Evolutionary conservation across 2,329 filamentous ascomycete species (phyloP).

Genomic region (Neophaeococcomyces mojaviensis): DNA sequence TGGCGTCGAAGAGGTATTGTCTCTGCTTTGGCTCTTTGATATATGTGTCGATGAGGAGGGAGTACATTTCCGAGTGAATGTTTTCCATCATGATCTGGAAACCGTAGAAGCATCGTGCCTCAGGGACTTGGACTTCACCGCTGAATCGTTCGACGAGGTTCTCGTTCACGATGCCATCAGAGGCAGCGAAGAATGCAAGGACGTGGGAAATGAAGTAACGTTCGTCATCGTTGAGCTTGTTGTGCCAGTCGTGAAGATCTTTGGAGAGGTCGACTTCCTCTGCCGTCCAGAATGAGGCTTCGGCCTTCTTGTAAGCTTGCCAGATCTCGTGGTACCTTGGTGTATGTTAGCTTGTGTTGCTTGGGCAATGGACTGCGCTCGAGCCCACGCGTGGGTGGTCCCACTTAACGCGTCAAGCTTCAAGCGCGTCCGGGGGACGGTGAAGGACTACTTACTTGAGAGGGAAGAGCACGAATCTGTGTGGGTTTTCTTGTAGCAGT

Average conservation of each 20-base stretch:
- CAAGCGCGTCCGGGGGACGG: constrained; percentile 35
- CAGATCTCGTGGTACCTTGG: constrained; percentile 18
- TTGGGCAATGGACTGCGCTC: not conserved
- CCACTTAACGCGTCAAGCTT: constrained; percentile 64
- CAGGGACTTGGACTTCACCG: constrained; percentile 89
- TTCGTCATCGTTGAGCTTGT: constrained; percentile 92
- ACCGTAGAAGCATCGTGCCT: constrained; percentile 98
- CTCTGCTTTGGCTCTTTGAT: constrained; percentile 96
- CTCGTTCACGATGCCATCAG: constrained; percentile 98
- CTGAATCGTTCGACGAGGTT: constrained; percentile 98
- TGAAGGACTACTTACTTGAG: constrained; percentile 88
- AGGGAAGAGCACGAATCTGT: constrained; percentile 95
- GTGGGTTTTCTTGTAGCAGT: constrained; percentile 86
- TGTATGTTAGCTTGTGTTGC: constrained; percentile 1
- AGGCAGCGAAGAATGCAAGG: constrained; percentile 97
- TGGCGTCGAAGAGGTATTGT: constrained; percentile 92
- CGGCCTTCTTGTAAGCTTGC: constrained; percentile 93
- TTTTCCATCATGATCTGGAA: constrained; percentile 99
- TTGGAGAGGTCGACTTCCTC: constrained; percentile 99
- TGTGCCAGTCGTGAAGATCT: constrained; percentile 98
- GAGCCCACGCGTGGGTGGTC: not conserved
- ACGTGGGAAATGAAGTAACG: constrained; percentile 98
- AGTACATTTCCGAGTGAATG: constrained; percentile 99
- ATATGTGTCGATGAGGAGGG: constrained; percentile 96
- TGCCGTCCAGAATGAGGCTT: constrained; percentile 99